phyloP scores from a whole-genome alignment of 2,329 filamentous ascomycete genomes.

The Botrytis squamosa region DNA sequence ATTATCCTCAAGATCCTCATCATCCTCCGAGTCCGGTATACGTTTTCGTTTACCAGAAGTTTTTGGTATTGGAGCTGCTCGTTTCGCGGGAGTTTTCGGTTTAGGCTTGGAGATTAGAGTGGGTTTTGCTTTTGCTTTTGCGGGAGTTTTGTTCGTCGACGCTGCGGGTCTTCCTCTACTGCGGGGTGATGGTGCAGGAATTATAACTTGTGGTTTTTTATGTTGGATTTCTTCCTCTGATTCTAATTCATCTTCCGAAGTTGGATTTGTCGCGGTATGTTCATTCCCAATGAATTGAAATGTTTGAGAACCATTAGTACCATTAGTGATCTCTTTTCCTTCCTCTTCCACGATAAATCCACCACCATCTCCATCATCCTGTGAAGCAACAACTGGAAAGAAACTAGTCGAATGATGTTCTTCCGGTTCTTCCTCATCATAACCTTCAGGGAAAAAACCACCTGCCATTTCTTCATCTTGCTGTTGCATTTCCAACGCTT shows the following conservation, averaged over 20 bases:
- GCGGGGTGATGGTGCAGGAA: conserved; percentile 21
- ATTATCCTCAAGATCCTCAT: conserved; percentile 4
- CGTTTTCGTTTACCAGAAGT: conserved; percentile 23
- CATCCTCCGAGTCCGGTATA: conserved; percentile 25
- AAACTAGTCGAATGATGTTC: conserved; percentile 29
- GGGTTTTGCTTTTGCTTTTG: neutral
- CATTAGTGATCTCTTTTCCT: conserved; percentile 21
- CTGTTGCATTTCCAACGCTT: conserved; percentile 35
- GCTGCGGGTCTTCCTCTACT: conserved; percentile 29
- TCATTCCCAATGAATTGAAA: conserved; percentile 31
- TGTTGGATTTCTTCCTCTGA: conserved; percentile 27
- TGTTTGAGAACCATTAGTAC: conserved; percentile 32
- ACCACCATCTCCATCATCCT: conserved; percentile 32
- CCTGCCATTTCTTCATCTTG: conserved; percentile 56
- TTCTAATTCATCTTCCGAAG: neutral
- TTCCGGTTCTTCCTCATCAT: conserved; percentile 47
- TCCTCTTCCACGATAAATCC: conserved; percentile 37
- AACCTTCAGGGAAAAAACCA: conserved; percentile 60
- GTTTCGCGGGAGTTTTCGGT: conserved; percentile 17
- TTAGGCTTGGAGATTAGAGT: conserved; percentile 16
- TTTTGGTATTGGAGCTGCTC: neutral
- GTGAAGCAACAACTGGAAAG: conserved; percentile 36
- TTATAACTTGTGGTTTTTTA: conserved; percentile 8
- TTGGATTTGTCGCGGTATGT: conserved; percentile 16
- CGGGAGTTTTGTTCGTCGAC: conserved; percentile 23